A percentile compares a stretch with the other conserved stretches of the same genome.
phyloP scores from a whole-genome alignment of 2,329 filamentous ascomycete genomes.

The Hypoxylon sp. region DNA sequence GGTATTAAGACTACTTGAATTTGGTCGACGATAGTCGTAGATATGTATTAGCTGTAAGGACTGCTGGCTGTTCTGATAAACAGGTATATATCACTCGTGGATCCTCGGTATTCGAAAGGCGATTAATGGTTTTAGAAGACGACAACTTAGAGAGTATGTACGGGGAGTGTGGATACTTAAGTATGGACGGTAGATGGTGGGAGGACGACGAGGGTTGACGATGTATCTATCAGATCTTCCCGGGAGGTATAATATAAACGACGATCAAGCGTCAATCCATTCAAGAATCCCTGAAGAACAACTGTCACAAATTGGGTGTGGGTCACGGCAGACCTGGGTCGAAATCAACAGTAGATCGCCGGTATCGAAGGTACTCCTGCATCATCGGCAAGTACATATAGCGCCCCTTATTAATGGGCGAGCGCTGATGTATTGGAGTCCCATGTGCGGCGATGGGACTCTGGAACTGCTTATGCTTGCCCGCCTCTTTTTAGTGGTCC shows the following conservation, averaged over 20 bases:
- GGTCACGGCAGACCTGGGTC: constrained; percentile 63
- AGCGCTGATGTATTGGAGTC: constrained; percentile 54
- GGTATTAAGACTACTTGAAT: constrained; percentile 39
- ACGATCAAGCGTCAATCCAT: constrained; percentile 68
- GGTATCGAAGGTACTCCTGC: constrained; percentile 56
- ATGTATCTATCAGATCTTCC: constrained; percentile 66
- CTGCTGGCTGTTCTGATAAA: constrained; percentile 19
- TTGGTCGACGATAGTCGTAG: constrained; percentile 41
- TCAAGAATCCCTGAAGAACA: constrained; percentile 64
- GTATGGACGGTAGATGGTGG: constrained; percentile 60
- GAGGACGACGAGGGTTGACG: constrained; percentile 58
- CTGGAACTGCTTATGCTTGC: constrained; percentile 48
- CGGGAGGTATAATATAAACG: constrained; percentile 61
- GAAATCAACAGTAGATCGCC: constrained; percentile 57
- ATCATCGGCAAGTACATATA: constrained; percentile 58
- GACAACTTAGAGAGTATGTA: constrained; percentile 45
- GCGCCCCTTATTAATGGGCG: constrained; percentile 59
- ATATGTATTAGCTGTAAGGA: constrained; percentile 38
- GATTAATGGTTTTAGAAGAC: constrained; percentile 43
- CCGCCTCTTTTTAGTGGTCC: constrained; percentile 49
- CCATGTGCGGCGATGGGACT: constrained; percentile 57
- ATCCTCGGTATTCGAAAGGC: constrained; percentile 35
- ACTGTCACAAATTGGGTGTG: constrained; percentile 71
- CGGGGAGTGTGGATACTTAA: constrained; percentile 61
- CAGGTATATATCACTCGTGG: constrained; percentile 30